phyloP scores from a whole-genome alignment of 148 eudicot genomes.

The Camellia granthamiana region DNA sequence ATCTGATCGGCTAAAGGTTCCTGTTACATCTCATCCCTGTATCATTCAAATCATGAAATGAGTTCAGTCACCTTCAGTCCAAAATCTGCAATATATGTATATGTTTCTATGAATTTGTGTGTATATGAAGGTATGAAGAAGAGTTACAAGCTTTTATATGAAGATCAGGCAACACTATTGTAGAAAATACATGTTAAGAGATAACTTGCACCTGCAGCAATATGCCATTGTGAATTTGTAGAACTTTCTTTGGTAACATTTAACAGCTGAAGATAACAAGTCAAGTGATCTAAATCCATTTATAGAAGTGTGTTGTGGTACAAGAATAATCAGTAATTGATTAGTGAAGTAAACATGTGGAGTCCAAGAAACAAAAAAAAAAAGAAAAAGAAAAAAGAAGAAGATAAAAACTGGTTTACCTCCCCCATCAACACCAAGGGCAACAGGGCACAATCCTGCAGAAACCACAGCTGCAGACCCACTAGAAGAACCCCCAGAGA shows the following conservation, averaged over 20 bases:
- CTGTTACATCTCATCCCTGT: too few species aligned
- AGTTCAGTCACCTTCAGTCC: not conserved
- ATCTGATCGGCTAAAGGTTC: too few species aligned
- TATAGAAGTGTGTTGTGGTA: not conserved
- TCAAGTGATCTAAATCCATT: too few species aligned
- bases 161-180: not conserved
- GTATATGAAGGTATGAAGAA: not conserved
- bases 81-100: not conserved
- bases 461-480: constrained; percentile 96
- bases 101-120: not conserved
- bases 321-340: not conserved
- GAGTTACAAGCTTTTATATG: not conserved
- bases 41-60: not conserved
- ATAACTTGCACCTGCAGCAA: not conserved
- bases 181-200: not conserved
- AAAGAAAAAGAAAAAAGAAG: too few species aligned
- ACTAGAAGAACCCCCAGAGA: constrained; percentile 95
- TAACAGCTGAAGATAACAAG: not conserved
- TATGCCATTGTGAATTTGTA: not conserved
- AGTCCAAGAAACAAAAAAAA: not conserved
- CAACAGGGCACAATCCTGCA: constrained; percentile 91
- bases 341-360: not conserved
- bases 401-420: constrained; percentile 38
- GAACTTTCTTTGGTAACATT: not conserved
- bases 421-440: constrained; percentile 99